Evolutionary conservation across 2,329 filamentous ascomycete genomes (phyloP).

Genomic region (Apiospora sp.): DNA sequence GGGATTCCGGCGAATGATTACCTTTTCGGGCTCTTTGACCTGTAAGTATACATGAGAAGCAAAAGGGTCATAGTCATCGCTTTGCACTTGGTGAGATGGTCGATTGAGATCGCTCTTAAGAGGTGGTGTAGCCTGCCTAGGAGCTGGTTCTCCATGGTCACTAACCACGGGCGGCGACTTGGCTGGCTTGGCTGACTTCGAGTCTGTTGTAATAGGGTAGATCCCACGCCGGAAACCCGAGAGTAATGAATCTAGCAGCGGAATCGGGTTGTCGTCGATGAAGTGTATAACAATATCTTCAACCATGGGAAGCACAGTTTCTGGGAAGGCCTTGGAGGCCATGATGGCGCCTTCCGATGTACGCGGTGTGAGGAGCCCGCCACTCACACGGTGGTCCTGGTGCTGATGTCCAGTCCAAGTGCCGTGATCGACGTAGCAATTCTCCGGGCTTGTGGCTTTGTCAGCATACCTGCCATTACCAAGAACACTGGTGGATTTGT

Average conservation of each 20-base stretch:
- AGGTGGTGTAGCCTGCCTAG: conserved; percentile 5
- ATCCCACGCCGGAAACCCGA: background rate
- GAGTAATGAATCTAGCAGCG: conserved; percentile 15
- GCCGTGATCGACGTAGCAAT: conserved; percentile 34
- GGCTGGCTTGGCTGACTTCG: background rate
- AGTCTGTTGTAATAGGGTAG: background rate
- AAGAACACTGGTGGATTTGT: conserved; percentile 16
- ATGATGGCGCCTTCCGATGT: conserved; percentile 30
- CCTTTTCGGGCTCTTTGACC: conserved; percentile 18
- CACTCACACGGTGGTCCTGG: conserved; percentile 51
- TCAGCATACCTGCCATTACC: conserved; percentile 32
- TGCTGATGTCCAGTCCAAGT: conserved; percentile 37
- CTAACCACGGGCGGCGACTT: background rate
- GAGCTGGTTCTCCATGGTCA: background rate
- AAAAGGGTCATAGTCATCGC: conserved; percentile 54
- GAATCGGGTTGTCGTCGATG: conserved; percentile 38
- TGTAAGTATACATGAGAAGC: conserved; percentile 39
- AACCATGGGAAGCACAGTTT: conserved; percentile 57
- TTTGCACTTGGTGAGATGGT: background rate
- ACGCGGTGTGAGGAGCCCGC: conserved; percentile 33
- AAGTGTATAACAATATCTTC: conserved; percentile 67
- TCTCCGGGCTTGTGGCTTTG: conserved; percentile 32
- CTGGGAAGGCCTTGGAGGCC: conserved; percentile 39
- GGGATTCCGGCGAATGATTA: conserved; percentile 15
- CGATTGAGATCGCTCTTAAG: background rate